Percentiles rank a stretch among this genome's conserved stretches.
Evolutionary conservation across 2,329 filamentous ascomycete genomes (phyloP).

Genomic region (Xylariaceae sp.): DNA sequence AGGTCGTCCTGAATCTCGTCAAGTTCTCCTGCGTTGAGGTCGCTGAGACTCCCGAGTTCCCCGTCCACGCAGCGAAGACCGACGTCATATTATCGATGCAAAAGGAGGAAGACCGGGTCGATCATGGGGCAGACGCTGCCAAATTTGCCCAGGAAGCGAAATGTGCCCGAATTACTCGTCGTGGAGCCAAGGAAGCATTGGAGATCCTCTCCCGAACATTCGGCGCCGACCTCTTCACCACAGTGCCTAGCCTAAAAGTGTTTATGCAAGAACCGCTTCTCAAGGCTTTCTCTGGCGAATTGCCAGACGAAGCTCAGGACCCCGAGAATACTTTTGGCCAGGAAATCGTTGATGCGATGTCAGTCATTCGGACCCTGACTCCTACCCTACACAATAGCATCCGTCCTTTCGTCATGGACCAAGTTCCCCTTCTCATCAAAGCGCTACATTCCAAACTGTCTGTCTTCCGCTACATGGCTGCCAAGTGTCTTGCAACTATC

Average conservation of each 20-base stretch:
- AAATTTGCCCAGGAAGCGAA: constrained; percentile 86
- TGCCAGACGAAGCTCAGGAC: constrained; percentile 67
- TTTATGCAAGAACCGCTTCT: constrained; percentile 78
- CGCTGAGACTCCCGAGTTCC: constrained; percentile 93
- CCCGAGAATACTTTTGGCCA: constrained; percentile 73
- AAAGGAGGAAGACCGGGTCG: constrained; percentile 92
- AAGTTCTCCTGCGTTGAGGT: constrained; percentile 98
- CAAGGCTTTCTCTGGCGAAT: constrained; percentile 62
- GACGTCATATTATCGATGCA: constrained; percentile 84
- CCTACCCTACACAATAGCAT: constrained; percentile 76
- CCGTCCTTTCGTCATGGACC: constrained; percentile 70
- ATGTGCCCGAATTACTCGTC: constrained; percentile 79
- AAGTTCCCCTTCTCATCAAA: constrained; percentile 80
- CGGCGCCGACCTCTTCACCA: constrained; percentile 67
- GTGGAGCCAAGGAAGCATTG: constrained; percentile 88
- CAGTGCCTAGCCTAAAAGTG: constrained; percentile 70
- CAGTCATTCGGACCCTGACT: constrained; percentile 83
- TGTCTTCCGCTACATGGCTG: constrained; percentile 91
- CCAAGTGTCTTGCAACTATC: constrained; percentile 93
- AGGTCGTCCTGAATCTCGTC: constrained; percentile 89
- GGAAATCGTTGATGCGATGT: constrained; percentile 89
- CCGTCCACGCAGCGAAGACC: constrained; percentile 69
- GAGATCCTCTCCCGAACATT: constrained; percentile 80
- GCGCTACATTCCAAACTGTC: constrained; percentile 83
- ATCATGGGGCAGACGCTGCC: constrained; percentile 74